Base-by-base conservation (phyloP, 345 rosid genomes). In the Salix exigua region DNA sequence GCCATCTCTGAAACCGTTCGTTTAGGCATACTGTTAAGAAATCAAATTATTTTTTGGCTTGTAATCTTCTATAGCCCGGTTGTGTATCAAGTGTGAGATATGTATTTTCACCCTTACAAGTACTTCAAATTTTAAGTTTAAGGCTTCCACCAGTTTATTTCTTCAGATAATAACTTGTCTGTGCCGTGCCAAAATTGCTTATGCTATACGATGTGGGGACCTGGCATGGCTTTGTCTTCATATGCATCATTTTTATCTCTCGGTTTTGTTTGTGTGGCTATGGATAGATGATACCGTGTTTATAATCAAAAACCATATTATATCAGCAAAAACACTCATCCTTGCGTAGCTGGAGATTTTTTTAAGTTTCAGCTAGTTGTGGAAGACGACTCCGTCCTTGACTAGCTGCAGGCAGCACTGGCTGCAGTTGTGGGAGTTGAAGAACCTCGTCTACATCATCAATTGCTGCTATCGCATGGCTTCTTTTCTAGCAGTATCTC, bases 231-330 rank as follows among this genome's bases (percentile, higher is more conserved):
- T 5, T 58, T 42, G 30, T 44, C 37, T 25, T 44, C 35, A 30
- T 63, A 44, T 51, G 9, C 4, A 25, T 50, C 35, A 33, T n/a
- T 48, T 37, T 67, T 13, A 35, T 66, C 60, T 21, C 17, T 66
- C 31, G 72, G 37, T 67, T 8, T 35, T 16, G 72, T 37, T 67
- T 55, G 26, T 44, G 63, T 67, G 71, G 77, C 35, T 50, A 60
- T 19, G 37, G 50, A 66, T 66, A 6, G 46, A 66, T 17, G 69
- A 66, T 35, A 7, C 46, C 69, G 19, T 33, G 40, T 35, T n/a
- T n/a, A n/a, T 37, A 8, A 58, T 23, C 28, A 58, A 58, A 58
- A 58, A 58, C 5, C 62, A 58, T 58, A n/a, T 23, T 3, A n/a
- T 58, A 58, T 58, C 28, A 58, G 62, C 62, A 55, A 55, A 23